Conservation (phyloP, 192 early-diverging fungal species). For the Phlyctochytrium arcticum region DNA sequence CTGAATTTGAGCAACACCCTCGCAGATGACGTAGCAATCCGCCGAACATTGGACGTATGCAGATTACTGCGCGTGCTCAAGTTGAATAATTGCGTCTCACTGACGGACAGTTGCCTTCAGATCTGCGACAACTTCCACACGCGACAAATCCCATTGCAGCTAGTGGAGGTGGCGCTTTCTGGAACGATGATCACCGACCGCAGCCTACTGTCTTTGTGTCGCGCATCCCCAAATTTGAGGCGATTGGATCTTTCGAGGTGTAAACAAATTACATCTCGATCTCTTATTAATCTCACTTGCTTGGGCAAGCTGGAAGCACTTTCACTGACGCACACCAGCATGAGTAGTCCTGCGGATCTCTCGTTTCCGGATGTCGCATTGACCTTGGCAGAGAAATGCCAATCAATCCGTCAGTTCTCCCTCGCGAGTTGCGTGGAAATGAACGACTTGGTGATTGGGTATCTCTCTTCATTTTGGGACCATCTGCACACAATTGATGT, state of each 20-base stretch:
- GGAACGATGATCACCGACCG: background rate
- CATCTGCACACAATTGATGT: background rate
- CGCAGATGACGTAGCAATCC: background rate
- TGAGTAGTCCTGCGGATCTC: background rate
- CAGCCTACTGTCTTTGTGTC: background rate
- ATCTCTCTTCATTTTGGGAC: background rate
- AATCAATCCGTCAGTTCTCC: background rate
- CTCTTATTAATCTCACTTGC: background rate
- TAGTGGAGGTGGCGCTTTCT: background rate
- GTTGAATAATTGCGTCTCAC: background rate
- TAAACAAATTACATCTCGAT: background rate
- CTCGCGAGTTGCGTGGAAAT: background rate
- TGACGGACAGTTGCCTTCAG: background rate
- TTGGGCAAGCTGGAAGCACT: background rate
- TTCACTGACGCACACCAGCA: background rate
- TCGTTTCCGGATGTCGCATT: background rate
- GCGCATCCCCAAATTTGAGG: background rate
- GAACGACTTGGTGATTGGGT: background rate
- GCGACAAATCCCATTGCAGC: background rate
- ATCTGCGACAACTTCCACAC: conserved; percentile 1
- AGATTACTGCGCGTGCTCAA: background rate
- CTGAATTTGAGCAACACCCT: background rate
- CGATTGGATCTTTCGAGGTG: background rate
- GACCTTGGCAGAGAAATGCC: background rate
- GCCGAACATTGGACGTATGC: background rate